Evolutionary conservation across 176 grass and related monocot species (phyloP).

Genomic region (Tuctoria greenei): DNA sequence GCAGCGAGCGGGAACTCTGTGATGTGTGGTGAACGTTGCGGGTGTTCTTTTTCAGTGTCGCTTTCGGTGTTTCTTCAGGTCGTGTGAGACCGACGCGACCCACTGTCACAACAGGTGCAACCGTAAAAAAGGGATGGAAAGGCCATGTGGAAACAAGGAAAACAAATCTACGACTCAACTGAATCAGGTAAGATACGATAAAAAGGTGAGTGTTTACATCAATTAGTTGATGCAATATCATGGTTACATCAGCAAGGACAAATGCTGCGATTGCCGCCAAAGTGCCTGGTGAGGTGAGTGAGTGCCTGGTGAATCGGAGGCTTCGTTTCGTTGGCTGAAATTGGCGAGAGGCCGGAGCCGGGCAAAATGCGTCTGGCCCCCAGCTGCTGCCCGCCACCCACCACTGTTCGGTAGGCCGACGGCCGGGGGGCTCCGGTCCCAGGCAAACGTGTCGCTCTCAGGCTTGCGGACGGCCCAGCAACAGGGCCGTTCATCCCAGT

Average conservation of each 20-base stretch:
- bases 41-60: conserved; percentile 11
- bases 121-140: background rate
- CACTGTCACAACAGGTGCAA: background rate
- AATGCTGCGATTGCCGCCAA: background rate
- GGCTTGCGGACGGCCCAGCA: background rate
- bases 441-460: conserved; percentile 29
- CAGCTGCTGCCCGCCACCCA: background rate
- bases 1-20: background rate
- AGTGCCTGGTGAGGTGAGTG: background rate
- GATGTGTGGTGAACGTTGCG: background rate
- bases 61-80: background rate
- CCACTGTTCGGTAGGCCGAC: conserved; percentile 23
- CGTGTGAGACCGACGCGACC: background rate
- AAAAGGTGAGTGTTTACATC: background rate
- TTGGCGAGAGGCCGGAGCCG: background rate
- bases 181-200: too few species aligned
- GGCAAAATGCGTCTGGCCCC: conserved; percentile 13
- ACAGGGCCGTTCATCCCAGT: background rate
- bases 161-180: background rate
- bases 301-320: background rate
- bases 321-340: background rate
- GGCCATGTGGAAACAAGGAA: background rate
- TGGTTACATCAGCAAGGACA: background rate
- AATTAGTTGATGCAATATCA: background rate
- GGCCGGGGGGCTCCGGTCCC: conserved; percentile 1